phyloP scores from a whole-genome alignment of 202 grass and related monocot genomes.

The Schoenoplectus triqueter region DNA sequence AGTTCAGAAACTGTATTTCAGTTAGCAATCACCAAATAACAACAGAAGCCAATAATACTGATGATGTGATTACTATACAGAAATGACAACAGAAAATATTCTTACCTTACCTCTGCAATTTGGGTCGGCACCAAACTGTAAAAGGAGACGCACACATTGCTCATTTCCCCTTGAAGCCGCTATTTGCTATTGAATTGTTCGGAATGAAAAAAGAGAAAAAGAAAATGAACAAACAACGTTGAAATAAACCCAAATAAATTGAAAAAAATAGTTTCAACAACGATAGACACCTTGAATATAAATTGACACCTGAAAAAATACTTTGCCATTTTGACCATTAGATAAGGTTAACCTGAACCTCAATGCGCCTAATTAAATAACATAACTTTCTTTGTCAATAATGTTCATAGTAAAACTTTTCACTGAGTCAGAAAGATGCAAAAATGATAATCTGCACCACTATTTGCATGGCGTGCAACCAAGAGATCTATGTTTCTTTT shows the following conservation, averaged over 20 bases:
- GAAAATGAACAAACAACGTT: not conserved
- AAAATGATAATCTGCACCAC: not conserved
- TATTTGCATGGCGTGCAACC: not conserved
- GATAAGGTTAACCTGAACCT: no score
- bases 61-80: not conserved
- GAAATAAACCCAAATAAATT: not conserved
- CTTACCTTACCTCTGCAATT: slow-evolving; percentile 68
- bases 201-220: not conserved
- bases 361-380: no score
- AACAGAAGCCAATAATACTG: not conserved
- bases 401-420: no score
- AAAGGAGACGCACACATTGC: slow-evolving; percentile 63
- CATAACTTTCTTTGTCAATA: no score
- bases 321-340: no score
- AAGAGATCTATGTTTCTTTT: slow-evolving; percentile 2
- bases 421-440: not conserved
- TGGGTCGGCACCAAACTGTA: slow-evolving; percentile 78
- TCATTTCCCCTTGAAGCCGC: slow-evolving; percentile 83
- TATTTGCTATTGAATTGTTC: slow-evolving; percentile 74
- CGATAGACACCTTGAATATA: not conserved
- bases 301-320: not conserved
- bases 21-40: not conserved
- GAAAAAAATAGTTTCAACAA: slow-evolving; percentile 15
- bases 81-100: not conserved
- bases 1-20: slow-evolving; percentile 13